Conservation (phyloP, 2,329 filamentous ascomycete genomes). For the Neoascochyta sp. region DNA sequence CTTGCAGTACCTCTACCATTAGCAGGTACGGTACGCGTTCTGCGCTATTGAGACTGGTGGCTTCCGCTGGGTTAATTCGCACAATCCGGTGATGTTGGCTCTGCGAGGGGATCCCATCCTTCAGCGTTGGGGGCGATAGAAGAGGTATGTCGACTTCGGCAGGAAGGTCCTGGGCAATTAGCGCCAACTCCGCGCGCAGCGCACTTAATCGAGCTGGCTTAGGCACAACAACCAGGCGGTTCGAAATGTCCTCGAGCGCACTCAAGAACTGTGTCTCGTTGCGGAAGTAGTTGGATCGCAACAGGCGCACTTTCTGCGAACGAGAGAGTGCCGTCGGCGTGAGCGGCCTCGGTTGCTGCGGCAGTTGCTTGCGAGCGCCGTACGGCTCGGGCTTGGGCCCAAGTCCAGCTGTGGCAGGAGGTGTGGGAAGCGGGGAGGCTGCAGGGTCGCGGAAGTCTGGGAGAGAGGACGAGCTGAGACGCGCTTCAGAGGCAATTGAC, state of each 20-base stretch:
- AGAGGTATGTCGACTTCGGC: slow-evolving; percentile 81
- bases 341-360: slow-evolving; percentile 54
- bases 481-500: slow-evolving; percentile 57
- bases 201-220: slow-evolving; percentile 79
- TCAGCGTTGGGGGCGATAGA: slow-evolving; percentile 71
- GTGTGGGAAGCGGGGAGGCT: slow-evolving; percentile 38
- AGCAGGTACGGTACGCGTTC: slow-evolving; percentile 81
- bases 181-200: slow-evolving; percentile 71
- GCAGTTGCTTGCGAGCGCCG: slow-evolving; percentile 50
- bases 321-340: slow-evolving; percentile 60
- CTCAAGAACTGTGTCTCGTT: slow-evolving; percentile 77
- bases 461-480: slow-evolving; percentile 65
- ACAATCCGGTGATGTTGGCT: slow-evolving; percentile 81
- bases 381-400: slow-evolving; percentile 36
- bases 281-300: slow-evolving; percentile 79
- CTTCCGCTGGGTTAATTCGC: slow-evolving; percentile 76
- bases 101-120: slow-evolving; percentile 68
- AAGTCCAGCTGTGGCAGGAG: slow-evolving; percentile 41
- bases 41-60: slow-evolving; percentile 80
- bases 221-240: slow-evolving; percentile 75
- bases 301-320: slow-evolving; percentile 65
- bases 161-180: slow-evolving; percentile 76
- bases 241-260: slow-evolving; percentile 78
- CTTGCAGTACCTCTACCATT: slow-evolving; percentile 77
- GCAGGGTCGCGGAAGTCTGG: slow-evolving; percentile 58